Percentiles rank a stretch among this genome's conserved stretches.
Evolutionary conservation across 2,329 filamentous ascomycete species (phyloP).

Genomic region (Penicillium sclerotigenum): DNA sequence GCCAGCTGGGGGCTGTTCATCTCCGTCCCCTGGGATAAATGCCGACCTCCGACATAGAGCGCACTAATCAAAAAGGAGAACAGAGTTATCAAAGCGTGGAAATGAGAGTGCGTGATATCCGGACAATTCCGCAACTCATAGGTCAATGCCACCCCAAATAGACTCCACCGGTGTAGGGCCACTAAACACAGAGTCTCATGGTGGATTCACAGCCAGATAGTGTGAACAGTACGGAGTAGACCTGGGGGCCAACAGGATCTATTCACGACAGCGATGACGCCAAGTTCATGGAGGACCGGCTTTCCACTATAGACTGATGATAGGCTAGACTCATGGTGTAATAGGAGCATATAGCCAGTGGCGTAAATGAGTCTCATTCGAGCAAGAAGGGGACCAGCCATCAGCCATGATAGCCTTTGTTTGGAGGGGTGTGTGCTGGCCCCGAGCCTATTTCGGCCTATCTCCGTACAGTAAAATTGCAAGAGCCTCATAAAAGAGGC

Average conservation of each 20-base stretch:
- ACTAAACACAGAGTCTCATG: not conserved
- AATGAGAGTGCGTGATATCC: constrained; percentile 5
- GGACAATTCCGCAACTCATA: not conserved
- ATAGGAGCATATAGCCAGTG: not conserved
- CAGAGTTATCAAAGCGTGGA: constrained; percentile 1
- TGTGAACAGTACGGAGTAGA: not conserved
- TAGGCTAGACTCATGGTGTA: not conserved
- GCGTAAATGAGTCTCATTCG: not conserved
- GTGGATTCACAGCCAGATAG: not conserved
- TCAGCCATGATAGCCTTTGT: not conserved
- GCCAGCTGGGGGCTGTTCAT: not conserved
- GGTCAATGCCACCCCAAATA: not conserved
- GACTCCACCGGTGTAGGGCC: not conserved
- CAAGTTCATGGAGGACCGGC: not conserved
- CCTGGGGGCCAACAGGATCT: not conserved
- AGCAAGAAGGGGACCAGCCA: not conserved
- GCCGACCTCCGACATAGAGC: constrained; percentile 5
- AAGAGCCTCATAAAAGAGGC: constrained; percentile 22
- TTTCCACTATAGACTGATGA: not conserved
- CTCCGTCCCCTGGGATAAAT: constrained; percentile 1
- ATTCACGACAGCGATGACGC: not conserved
- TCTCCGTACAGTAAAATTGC: constrained; percentile 4
- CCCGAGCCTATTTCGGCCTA: not conserved
- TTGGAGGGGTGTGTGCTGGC: not conserved
- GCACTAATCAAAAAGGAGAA: constrained; percentile 8